Conservation (phyloP, 2,329 filamentous ascomycete species). For the Xylaria sp. region DNA sequence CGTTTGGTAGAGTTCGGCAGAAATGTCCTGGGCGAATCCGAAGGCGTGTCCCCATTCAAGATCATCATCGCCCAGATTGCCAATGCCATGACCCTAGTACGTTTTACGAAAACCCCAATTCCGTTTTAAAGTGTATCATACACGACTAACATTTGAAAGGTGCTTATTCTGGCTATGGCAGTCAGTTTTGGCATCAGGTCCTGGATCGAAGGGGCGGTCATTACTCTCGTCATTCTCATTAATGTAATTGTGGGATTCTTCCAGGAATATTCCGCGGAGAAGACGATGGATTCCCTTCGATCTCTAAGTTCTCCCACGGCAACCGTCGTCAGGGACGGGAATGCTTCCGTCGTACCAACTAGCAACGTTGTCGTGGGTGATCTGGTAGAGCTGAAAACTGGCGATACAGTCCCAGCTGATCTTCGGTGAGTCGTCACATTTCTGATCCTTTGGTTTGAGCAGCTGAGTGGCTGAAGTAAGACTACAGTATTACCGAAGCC, state of each 20-base stretch:
- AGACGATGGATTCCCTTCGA: conserved; percentile 65
- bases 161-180: conserved; percentile 64
- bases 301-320: conserved; percentile 63
- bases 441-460: no score
- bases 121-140: no score
- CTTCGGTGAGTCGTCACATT: conserved; percentile 46
- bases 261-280: conserved; percentile 66
- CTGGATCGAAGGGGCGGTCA: conserved; percentile 66
- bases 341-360: conserved; percentile 62
- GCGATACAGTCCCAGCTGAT: conserved; percentile 58
- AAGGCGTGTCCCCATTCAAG: conserved; percentile 66
- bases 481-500: conserved; percentile 57
- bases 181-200: conserved; percentile 64
- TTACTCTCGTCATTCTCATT: conserved; percentile 62
- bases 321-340: conserved; percentile 62
- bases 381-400: conserved; percentile 65
- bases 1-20: conserved; percentile 66
- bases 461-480: conserved; percentile 11
- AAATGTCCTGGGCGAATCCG: conserved; percentile 68
- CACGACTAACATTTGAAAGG: conserved; percentile 40
- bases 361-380: conserved; percentile 68
- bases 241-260: conserved; percentile 66
- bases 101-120: conserved; percentile 2
- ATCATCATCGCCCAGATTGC: conserved; percentile 71
- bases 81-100: conserved; percentile 73